phyloP scores from a whole-genome alignment of 768 basidiomycete species.

The Polyporus arcularius region DNA sequence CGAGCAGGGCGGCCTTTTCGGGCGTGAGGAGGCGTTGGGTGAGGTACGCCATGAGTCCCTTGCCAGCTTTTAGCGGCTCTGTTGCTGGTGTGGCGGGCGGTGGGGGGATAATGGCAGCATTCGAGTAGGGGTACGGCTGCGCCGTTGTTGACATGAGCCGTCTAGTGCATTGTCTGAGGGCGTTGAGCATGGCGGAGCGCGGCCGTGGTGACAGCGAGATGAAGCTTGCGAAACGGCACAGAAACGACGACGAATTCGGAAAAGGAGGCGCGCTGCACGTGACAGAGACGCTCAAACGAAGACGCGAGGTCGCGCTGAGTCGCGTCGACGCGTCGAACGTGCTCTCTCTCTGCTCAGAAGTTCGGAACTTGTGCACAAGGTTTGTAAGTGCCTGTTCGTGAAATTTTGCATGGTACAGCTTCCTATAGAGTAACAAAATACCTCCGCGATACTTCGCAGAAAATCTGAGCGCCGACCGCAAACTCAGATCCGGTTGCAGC shows the following conservation, averaged over 20 bases:
- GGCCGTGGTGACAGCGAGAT: not conserved
- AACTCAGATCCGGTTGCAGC: too few species aligned
- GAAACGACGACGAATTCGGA: not conserved
- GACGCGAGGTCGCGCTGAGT: too few species aligned
- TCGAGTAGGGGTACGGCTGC: conserved; percentile 71
- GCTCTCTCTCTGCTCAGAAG: not conserved
- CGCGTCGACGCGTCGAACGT: not conserved
- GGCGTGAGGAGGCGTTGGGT: conserved; percentile 62
- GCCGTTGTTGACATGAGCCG: conserved; percentile 49
- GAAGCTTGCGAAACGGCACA: not conserved
- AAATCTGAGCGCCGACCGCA: too few species aligned
- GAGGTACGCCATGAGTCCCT: conserved; percentile 78
- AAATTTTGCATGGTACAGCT: too few species aligned
- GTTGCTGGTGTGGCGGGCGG: conserved; percentile 44
- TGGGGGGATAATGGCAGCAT: conserved; percentile 54
- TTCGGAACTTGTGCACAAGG: too few species aligned
- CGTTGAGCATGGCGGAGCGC: conserved; percentile 35
- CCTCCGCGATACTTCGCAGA: too few species aligned
- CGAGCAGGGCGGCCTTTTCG: conserved; percentile 71
- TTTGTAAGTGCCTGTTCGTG: too few species aligned
- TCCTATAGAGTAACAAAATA: too few species aligned
- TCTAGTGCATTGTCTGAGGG: conserved; percentile 37
- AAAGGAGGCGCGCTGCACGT: conserved; percentile 17
- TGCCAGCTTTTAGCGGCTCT: conserved; percentile 58
- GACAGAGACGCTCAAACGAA: conserved; percentile 4